These are phyloP conservation scores for Phytophthora quininea DNA, from an alignment of 352 stramenopile species.

Conservation along the genomic window DNA sequence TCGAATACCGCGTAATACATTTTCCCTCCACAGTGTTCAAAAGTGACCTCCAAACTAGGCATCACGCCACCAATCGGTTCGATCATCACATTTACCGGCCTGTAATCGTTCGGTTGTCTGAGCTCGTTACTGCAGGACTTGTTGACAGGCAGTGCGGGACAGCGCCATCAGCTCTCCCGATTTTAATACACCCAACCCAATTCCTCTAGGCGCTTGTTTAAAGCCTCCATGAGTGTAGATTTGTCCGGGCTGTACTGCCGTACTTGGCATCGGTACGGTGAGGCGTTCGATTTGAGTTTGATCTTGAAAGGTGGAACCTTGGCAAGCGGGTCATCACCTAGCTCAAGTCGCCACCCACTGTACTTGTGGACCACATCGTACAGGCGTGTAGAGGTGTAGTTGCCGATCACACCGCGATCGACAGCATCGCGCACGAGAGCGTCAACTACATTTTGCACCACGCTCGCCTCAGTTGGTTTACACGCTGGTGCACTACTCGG, in stretches of 20 bases:
- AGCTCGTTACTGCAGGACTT: conserved; percentile 15
- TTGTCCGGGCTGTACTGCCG: conserved; percentile 16
- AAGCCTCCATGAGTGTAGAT: conserved; percentile 8
- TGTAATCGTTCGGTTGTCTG: conserved; percentile 25
- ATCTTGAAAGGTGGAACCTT: conserved; percentile 19
- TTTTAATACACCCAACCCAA: conserved; percentile 26
- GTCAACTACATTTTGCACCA: neutral
- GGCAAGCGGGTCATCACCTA: conserved; percentile 19
- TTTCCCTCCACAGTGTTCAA: neutral
- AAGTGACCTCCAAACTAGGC: conserved; percentile 15
- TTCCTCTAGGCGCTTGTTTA: conserved; percentile 19
- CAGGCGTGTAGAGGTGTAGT: neutral
- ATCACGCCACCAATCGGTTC: conserved; percentile 27
- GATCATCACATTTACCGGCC: conserved; percentile 16
- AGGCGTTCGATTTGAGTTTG: conserved; percentile 8
- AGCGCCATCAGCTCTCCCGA: conserved; percentile 13
- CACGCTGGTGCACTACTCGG: neutral
- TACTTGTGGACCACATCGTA: neutral
- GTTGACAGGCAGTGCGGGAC: conserved; percentile 18
- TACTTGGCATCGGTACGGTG: conserved; percentile 18
- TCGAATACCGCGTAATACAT: conserved; percentile 15
- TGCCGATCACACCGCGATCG: neutral
- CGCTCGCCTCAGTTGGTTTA: neutral
- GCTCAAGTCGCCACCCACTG: conserved; percentile 10
- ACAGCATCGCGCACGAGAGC: neutral